Percentiles rank a stretch among this genome's conserved stretches.
Conservation (phyloP, 495 filamentous ascomycete species). For the Talaromyces thailandensis region DNA sequence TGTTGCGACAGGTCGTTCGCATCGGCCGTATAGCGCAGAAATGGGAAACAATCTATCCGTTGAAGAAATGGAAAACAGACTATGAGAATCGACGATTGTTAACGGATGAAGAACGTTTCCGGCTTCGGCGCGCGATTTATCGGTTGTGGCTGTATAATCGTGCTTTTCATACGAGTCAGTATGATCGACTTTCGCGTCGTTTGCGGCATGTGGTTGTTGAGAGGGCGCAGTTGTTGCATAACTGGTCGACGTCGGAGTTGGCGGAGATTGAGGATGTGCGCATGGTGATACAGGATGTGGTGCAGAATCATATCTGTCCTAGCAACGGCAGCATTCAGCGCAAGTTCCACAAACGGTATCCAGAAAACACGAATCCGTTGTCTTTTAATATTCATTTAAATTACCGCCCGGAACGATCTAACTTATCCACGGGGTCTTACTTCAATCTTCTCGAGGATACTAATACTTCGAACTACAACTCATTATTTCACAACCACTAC, state of each 20-base stretch:
- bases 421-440: not conserved
- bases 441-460: constrained; percentile 1
- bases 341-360: constrained; percentile 46
- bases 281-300: constrained; percentile 37
- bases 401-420: constrained; percentile 22
- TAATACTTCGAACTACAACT: not conserved
- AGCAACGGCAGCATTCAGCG: constrained; percentile 51
- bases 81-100: constrained; percentile 57
- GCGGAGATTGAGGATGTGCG: constrained; percentile 49
- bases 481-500: constrained; percentile 4
- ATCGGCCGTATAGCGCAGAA: constrained; percentile 49
- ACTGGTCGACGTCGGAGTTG: constrained; percentile 44
- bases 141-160: constrained; percentile 57
- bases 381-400: constrained; percentile 47
- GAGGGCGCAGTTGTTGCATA: constrained; percentile 46
- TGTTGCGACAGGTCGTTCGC: constrained; percentile 47
- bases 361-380: constrained; percentile 37
- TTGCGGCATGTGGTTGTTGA: constrained; percentile 32
- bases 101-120: constrained; percentile 41
- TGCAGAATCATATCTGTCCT: constrained; percentile 49
- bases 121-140: constrained; percentile 59
- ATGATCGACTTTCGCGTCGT: constrained; percentile 39
- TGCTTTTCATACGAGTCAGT: constrained; percentile 44
- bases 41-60: constrained; percentile 62
- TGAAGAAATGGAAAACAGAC: constrained; percentile 53